These are phyloP conservation scores for Petrea volubilis DNA, from an alignment of 257 asterid species.

Conservation along the genomic window DNA sequence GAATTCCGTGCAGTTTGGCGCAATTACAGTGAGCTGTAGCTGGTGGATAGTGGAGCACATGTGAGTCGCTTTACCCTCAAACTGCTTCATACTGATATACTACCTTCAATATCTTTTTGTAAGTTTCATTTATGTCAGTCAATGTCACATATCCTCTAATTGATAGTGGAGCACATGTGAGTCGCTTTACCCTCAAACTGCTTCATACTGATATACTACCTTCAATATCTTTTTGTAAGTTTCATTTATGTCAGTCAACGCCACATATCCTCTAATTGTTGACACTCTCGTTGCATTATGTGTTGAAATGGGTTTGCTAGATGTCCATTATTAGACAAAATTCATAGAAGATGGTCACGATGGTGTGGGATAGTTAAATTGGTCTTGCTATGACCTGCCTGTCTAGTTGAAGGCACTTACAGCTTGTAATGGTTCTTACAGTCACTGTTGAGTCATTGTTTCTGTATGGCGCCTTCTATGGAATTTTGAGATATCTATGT, in stretches of 20 bases:
- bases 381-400: not conserved
- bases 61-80: slow-evolving; percentile 36
- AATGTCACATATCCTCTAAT: not conserved
- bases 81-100: slow-evolving; percentile 4
- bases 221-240: not conserved
- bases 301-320: slow-evolving; percentile 1
- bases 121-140: not conserved
- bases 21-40: slow-evolving; percentile 85
- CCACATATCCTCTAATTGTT: not conserved
- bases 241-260: not conserved
- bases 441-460: not conserved
- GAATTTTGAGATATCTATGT: not conserved
- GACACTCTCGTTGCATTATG: slow-evolving; percentile 11
- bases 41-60: slow-evolving; percentile 21
- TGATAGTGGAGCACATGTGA: slow-evolving; percentile 23
- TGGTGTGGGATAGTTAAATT: slow-evolving; percentile 5
- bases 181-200: slow-evolving; percentile 30
- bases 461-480: not conserved
- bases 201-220: slow-evolving; percentile 5
- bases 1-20: slow-evolving; percentile 99
- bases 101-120: not conserved
- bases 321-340: not conserved
- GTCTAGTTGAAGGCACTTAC: not conserved
- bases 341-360: not conserved
- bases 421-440: not conserved